Evolutionary conservation across 768 basidiomycete species (phyloP).

Genomic region (Hygrophoropsis aurantiaca): DNA sequence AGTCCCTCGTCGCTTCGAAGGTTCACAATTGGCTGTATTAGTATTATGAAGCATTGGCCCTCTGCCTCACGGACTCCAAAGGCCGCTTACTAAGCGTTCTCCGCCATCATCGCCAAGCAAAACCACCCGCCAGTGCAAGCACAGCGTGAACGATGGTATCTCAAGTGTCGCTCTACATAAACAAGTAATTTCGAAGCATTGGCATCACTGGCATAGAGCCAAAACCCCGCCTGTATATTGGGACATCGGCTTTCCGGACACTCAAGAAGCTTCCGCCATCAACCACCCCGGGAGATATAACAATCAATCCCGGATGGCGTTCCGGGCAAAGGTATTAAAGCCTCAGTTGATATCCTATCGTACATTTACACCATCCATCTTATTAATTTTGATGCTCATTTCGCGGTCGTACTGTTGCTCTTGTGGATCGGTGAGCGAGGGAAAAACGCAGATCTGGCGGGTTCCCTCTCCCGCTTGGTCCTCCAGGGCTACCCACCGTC

Average conservation of each 20-base stretch:
- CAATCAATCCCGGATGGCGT: no score
- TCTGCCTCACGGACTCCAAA: conserved; percentile 61
- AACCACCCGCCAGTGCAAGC: conserved; percentile 18
- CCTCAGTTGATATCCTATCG: no score
- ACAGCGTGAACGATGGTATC: conserved; percentile 26
- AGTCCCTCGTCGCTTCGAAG: no score
- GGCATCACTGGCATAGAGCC: conserved; percentile 66
- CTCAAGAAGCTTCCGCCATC: conserved; percentile 77
- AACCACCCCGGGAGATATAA: conserved; percentile 73
- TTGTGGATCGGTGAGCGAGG: no score
- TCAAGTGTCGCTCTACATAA: conserved; percentile 52
- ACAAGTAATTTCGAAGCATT: conserved; percentile 70
- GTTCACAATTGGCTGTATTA: conserved; percentile 31
- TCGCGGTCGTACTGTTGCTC: no score
- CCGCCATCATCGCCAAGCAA: conserved; percentile 35
- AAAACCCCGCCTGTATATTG: conserved; percentile 87
- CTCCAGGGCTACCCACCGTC: no score
- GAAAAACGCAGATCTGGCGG: no score
- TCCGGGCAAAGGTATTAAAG: no score
- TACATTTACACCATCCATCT: no score
- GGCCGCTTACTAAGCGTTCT: conserved; percentile 77
- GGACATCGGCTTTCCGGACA: conserved; percentile 87
- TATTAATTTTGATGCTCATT: no score
- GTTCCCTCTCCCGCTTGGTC: no score
- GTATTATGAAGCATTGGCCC: conserved; percentile 84